Evolutionary conservation across 2,329 filamentous ascomycete genomes (phyloP).

Genomic region (Alternaria postmessia): DNA sequence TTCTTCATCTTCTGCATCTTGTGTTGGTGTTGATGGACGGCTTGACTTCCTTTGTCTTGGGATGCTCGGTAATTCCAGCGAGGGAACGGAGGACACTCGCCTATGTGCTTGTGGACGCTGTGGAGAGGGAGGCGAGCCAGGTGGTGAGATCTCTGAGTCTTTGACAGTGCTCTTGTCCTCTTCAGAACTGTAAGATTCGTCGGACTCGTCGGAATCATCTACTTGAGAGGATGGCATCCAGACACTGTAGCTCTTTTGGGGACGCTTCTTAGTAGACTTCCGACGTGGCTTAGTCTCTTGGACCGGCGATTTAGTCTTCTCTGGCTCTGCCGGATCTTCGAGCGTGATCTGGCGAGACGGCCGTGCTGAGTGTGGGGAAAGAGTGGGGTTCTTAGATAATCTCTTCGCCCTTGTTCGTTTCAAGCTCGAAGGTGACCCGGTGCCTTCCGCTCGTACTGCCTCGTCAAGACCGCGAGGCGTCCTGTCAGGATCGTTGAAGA

Average conservation of each 20-base stretch:
- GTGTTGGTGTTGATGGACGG: slow-evolving; percentile 48
- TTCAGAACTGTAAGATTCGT: slow-evolving; percentile 28
- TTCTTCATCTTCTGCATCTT: slow-evolving; percentile 21
- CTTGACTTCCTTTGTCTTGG: slow-evolving; percentile 55
- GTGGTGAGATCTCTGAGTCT: slow-evolving; percentile 28
- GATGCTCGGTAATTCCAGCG: slow-evolving; percentile 56
- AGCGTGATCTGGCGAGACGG: slow-evolving; percentile 48
- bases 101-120: slow-evolving; percentile 51
- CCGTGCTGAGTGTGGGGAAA: slow-evolving; percentile 38
- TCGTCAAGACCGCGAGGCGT: slow-evolving; percentile 50
- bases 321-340: slow-evolving; percentile 39
- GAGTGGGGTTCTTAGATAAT: slow-evolving; percentile 41
- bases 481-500: slow-evolving; percentile 33
- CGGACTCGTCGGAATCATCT: slow-evolving; percentile 42
- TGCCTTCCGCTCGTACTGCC: slow-evolving; percentile 43
- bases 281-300: slow-evolving; percentile 36
- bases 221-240: slow-evolving; percentile 58
- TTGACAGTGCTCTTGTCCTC: slow-evolving; percentile 36
- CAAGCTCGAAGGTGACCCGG: slow-evolving; percentile 42
- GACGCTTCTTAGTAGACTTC: slow-evolving; percentile 43
- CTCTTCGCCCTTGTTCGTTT: slow-evolving; percentile 52
- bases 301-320: slow-evolving; percentile 18
- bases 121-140: slow-evolving; percentile 34
- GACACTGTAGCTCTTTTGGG: slow-evolving; percentile 56
- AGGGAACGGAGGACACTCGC: slow-evolving; percentile 59